Evolutionary conservation across 129 eudicot genomes (phyloP), one percentile per base, ranked within the genome.

Genomic region (Flaveria ramosissima): DNA sequence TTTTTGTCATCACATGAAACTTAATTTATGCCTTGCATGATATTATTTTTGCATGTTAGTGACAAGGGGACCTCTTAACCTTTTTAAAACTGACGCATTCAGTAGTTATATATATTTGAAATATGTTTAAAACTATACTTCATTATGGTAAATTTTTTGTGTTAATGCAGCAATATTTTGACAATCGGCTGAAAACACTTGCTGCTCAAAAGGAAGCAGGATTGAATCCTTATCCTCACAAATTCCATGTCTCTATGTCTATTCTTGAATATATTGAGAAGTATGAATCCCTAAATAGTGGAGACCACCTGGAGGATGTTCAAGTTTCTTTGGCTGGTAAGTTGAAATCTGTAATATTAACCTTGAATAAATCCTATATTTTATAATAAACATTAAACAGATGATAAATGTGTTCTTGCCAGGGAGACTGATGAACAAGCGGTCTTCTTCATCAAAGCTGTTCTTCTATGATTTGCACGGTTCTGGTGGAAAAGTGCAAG

Each of bases 401-500:
- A 36, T 50, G 30, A 30, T 72, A 81, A 5, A 66, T 70, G 43
- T 26, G 76, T 57, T 73, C 13, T 74, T 70, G 57, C 16, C 45
- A 93, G 97, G 97, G 70, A 84, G 98, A 42, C 68, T 93, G 53
- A 93, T 91, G 93, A 93, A 53, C 96, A 93, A 91, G 53, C 80
- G 97, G 46, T 78, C 97, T 11, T 91, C 98, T 15, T 85, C 96
- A 10, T 66, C 96, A 72, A 93, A 93, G 85, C 77, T 93, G n/a
- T 85, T 91, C 77, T 93, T 93, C 76, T 93, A 93, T 80, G 98
- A 93, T 65, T 81, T 93, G 72, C 90, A 91, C 82, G 97, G 93
- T 17, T 78, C 84, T 26, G 98, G 93, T 84, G 92, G 86, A 57
- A 93, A 93, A 83, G 93, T 93, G 77, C 98, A 93, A 89, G 87